These are phyloP conservation scores for Stellera chamaejasme DNA, from an alignment of 345 rosid species.

Conservation along the genomic window DNA sequence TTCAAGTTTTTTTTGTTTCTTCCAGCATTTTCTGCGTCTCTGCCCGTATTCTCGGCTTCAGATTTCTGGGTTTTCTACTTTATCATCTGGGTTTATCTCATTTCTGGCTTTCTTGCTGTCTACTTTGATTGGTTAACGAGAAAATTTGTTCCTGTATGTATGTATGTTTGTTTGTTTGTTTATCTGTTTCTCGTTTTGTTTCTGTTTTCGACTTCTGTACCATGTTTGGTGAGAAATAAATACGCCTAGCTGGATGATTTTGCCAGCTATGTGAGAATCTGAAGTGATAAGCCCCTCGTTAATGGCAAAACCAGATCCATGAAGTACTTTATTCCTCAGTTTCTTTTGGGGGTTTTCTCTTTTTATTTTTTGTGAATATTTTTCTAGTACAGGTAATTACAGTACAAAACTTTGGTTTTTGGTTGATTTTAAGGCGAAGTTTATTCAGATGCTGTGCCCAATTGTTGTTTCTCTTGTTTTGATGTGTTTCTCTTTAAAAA, in stretches of 20 bases:
- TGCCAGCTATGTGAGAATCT: no score
- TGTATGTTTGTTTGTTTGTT: neutral
- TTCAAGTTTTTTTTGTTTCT: no score
- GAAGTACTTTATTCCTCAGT: no score
- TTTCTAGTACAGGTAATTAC: no score
- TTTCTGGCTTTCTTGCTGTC: constrained; percentile 3
- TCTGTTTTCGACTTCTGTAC: constrained; percentile 1
- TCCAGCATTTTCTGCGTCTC: neutral
- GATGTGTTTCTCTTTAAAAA: no score
- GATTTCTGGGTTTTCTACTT: neutral
- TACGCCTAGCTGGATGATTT: no score
- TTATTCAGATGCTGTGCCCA: constrained; percentile 12
- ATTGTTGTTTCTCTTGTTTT: constrained; percentile 9
- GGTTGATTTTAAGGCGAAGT: neutral
- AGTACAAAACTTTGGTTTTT: no score
- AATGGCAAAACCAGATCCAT: no score
- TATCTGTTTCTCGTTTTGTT: neutral
- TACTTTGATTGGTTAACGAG: no score
- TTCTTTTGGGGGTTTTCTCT: no score
- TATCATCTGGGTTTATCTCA: neutral
- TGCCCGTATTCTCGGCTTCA: neutral
- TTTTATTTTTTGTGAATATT: no score
- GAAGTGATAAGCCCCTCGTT: no score
- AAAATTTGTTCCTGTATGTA: neutral
- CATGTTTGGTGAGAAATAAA: constrained; percentile 9